phyloP scores from a whole-genome alignment of 2,329 filamentous ascomycete species.

The Exophiala sp. region DNA sequence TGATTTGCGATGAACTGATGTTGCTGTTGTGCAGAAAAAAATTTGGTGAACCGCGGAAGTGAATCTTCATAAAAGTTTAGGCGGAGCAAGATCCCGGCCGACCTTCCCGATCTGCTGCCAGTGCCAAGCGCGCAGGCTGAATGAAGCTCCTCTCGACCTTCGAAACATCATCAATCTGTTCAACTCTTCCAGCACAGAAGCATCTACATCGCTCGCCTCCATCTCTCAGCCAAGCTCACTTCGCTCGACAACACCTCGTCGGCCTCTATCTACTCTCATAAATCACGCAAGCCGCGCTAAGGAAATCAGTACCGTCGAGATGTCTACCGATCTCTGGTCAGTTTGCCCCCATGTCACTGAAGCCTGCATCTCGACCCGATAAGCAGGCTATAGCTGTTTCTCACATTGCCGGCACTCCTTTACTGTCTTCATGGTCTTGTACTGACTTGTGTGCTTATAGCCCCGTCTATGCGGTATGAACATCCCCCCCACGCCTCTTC shows the following conservation, averaged over 20 bases:
- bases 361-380: conserved; percentile 16
- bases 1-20: conserved; percentile 15
- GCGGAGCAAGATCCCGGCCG: conserved; percentile 7
- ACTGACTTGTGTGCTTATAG: conserved; percentile 56
- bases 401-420: not conserved
- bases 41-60: not conserved
- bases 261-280: not conserved
- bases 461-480: conserved; percentile 98
- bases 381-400: conserved; percentile 6
- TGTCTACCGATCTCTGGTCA: conserved; percentile 81
- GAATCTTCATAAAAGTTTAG: conserved; percentile 11
- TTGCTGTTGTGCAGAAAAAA: conserved; percentile 4
- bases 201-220: conserved; percentile 21
- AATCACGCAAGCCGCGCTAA: conserved; percentile 1
- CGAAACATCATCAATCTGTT: conserved; percentile 18
- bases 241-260: conserved; percentile 1
- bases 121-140: conserved; percentile 1
- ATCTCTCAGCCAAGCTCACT: conserved; percentile 5
- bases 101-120: conserved; percentile 3
- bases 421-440: conserved; percentile 7
- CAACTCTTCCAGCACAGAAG: conserved; percentile 12
- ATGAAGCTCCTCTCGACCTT: conserved; percentile 10
- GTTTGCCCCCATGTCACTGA: conserved; percentile 45
- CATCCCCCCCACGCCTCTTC: conserved; percentile 13
- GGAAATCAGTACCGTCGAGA: conserved; percentile 47